Conservation (phyloP, 805 yeast genomes). For the Hermanozyma aechmeae region DNA sequence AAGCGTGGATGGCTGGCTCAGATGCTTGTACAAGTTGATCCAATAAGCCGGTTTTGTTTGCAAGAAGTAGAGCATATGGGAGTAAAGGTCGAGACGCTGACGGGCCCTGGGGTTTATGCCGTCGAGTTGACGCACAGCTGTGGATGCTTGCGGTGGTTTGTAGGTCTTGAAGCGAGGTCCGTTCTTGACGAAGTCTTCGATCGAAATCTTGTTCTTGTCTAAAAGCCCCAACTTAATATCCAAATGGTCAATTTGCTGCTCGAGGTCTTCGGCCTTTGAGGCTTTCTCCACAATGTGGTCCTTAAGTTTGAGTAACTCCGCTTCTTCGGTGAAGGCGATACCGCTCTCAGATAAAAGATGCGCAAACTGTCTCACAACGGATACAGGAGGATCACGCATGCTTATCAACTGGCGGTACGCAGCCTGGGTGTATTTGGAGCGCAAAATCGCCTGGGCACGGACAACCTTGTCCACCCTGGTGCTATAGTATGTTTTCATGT, state of each 20-base stretch:
- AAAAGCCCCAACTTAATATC: slow-evolving; percentile 72
- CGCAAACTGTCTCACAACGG: slow-evolving; percentile 70
- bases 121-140: neutral
- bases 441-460: slow-evolving; percentile 64
- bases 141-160: slow-evolving; percentile 10
- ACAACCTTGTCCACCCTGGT: slow-evolving; percentile 51
- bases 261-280: slow-evolving; percentile 60
- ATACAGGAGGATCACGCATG: slow-evolving; percentile 67
- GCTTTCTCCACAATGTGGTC: slow-evolving; percentile 64
- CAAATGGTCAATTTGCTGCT: slow-evolving; percentile 64
- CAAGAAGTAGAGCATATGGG: slow-evolving; percentile 67
- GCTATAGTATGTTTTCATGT: slow-evolving; percentile 38
- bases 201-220: slow-evolving; percentile 67
- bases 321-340: slow-evolving; percentile 66
- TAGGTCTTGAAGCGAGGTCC: slow-evolving; percentile 22
- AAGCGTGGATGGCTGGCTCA: slow-evolving; percentile 3
- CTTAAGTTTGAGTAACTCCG: slow-evolving; percentile 55
- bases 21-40: slow-evolving; percentile 39
- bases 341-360: slow-evolving; percentile 65
- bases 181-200: slow-evolving; percentile 57
- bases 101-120: neutral
- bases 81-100: slow-evolving; percentile 47
- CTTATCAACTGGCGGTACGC: slow-evolving; percentile 69
- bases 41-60: slow-evolving; percentile 80
- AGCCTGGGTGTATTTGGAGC: slow-evolving; percentile 55